Percentiles rank a stretch among this genome's conserved stretches.
Conservation (phyloP, 176 grass and related monocot genomes). For the Tillandsia leiboldiana region DNA sequence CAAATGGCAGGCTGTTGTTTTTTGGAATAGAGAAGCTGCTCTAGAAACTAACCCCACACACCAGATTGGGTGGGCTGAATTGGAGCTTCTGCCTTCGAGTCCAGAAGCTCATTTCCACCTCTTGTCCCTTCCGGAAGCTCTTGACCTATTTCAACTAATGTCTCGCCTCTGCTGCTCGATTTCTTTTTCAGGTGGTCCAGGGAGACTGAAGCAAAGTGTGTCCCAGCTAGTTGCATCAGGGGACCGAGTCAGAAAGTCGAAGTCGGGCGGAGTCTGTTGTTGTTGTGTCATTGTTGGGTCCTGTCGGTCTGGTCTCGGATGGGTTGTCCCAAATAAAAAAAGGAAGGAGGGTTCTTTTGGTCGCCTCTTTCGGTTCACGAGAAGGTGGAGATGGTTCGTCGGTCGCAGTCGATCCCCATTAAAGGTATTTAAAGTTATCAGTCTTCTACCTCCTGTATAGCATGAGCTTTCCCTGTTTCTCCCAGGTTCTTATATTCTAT, state of each 20-base stretch:
- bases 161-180: no score
- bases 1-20: conserved; percentile 9
- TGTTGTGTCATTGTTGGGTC: conserved; percentile 48
- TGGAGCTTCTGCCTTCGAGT: no score
- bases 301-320: conserved; percentile 43
- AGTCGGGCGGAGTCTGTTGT: conserved; percentile 48
- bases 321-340: conserved; percentile 39
- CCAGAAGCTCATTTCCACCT: no score
- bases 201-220: conserved; percentile 25
- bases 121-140: no score
- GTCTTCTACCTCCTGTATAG: conserved; percentile 53
- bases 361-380: background rate
- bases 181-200: conserved; percentile 30
- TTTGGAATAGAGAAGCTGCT: background rate
- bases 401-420: background rate
- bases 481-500: background rate
- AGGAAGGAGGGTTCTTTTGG: conserved; percentile 12
- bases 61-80: no score
- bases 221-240: conserved; percentile 37
- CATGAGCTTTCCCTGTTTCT: conserved; percentile 32
- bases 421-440: no score
- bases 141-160: no score
- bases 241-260: conserved; percentile 33
- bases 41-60: no score
- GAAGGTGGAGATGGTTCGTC: conserved; percentile 5